These are phyloP conservation scores for Ophiostoma sp. DNA, from an alignment of 2,329 filamentous ascomycete genomes.

Conservation along the genomic window DNA sequence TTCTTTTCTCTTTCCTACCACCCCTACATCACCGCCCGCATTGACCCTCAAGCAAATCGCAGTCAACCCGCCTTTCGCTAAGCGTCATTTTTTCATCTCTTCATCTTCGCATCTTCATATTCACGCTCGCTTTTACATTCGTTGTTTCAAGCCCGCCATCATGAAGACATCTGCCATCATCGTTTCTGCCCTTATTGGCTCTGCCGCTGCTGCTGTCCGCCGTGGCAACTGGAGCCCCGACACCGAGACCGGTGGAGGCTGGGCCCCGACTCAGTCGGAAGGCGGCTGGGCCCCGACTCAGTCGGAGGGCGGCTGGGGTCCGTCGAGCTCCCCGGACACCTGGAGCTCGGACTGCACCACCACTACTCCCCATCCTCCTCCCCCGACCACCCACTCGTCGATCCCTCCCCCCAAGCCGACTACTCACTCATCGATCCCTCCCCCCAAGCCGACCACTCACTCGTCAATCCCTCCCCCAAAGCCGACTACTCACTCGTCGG, in stretches of 20 bases:
- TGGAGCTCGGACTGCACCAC: not conserved
- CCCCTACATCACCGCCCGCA: not conserved
- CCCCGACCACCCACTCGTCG: not conserved
- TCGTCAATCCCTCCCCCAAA: too few relatives aligned
- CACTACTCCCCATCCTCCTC: not conserved
- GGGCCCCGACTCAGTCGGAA: not conserved
- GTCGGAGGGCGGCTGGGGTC: not conserved
- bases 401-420: not conserved
- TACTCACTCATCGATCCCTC: not conserved
- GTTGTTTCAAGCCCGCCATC: not conserved
- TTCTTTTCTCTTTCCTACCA: not conserved
- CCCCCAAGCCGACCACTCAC: not conserved
- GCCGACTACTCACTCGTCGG: not conserved
- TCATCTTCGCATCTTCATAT: not conserved
- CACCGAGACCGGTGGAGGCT: not conserved
- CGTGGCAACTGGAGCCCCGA: not conserved
- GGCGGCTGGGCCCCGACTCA: not conserved
- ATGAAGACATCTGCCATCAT: not conserved
- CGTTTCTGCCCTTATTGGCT: not conserved
- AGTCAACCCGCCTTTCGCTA: not conserved
- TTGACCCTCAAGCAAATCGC: not conserved
- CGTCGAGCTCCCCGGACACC: not conserved
- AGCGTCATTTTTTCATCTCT: not conserved
- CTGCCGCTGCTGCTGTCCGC: not conserved
- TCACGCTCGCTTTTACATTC: not conserved